These are phyloP conservation scores for Diplodia corticola DNA, from an alignment of 2,329 filamentous ascomycete genomes.

Conservation along the genomic window DNA sequence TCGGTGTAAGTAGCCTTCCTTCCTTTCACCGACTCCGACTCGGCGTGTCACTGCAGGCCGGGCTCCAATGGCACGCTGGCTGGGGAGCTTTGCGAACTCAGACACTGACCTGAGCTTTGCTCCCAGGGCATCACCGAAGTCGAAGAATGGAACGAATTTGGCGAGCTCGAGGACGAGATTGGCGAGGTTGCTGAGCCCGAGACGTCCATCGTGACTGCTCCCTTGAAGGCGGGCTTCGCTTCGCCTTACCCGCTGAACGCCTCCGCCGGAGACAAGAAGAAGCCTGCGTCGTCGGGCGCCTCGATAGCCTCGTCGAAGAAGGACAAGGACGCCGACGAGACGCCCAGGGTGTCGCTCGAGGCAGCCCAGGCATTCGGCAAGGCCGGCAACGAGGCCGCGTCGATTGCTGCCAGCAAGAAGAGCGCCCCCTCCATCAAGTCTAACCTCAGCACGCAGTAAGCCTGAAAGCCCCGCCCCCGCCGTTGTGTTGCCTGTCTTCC, in stretches of 20 bases:
- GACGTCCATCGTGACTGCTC: constrained; percentile 35
- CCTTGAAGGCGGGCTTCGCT: constrained; percentile 30
- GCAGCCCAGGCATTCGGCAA: constrained; percentile 40
- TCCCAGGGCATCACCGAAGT: constrained; percentile 84
- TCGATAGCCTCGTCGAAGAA: constrained; percentile 24
- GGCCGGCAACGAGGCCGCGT: constrained; percentile 40
- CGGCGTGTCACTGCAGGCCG: not conserved
- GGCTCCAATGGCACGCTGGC: not conserved
- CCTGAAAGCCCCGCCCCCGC: constrained; percentile 16
- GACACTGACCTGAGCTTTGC: not conserved
- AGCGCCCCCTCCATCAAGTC: constrained; percentile 34
- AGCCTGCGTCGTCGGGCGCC: constrained; percentile 10
- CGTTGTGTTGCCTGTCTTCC: constrained; percentile 7
- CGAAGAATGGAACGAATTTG: constrained; percentile 99
- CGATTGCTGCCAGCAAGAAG: constrained; percentile 40
- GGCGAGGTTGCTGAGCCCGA: constrained; percentile 48
- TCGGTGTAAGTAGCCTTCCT: constrained; percentile 69
- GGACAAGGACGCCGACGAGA: constrained; percentile 32
- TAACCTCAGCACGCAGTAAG: constrained; percentile 34
- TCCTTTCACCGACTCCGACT: not conserved
- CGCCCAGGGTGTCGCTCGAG: constrained; percentile 30
- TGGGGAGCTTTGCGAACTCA: not conserved
- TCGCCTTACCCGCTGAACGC: constrained; percentile 24
- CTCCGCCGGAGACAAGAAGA: constrained; percentile 6
- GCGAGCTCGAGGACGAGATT: constrained; percentile 86